Conservation (phyloP, 768 basidiomycete genomes). For the Lentinula guzmanii region DNA sequence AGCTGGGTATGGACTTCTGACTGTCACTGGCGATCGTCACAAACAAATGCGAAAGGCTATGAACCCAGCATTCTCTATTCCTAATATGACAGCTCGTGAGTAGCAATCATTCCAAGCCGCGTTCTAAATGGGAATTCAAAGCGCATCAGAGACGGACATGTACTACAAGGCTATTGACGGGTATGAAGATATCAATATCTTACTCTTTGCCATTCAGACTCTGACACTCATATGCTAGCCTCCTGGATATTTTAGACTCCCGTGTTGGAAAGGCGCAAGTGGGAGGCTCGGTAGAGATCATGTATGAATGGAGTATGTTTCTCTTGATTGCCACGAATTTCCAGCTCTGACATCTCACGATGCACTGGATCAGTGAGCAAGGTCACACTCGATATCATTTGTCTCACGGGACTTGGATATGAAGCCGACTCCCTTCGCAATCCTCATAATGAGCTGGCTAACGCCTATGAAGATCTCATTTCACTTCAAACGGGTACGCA, state of each 20-base stretch:
- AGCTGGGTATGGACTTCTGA: slow-evolving; percentile 40
- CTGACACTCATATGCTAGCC: background rate
- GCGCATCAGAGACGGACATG: slow-evolving; percentile 32
- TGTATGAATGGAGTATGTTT: slow-evolving; percentile 43
- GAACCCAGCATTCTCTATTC: slow-evolving; percentile 47
- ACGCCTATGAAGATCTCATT: slow-evolving; percentile 38
- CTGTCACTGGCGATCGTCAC: slow-evolving; percentile 43
- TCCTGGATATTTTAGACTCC: background rate
- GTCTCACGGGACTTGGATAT: slow-evolving; percentile 45
- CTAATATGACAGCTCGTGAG: slow-evolving; percentile 31
- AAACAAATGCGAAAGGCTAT: slow-evolving; percentile 44
- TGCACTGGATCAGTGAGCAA: slow-evolving; percentile 32
- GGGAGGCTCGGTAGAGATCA: slow-evolving; percentile 19
- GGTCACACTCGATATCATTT: slow-evolving; percentile 48
- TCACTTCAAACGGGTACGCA: slow-evolving; percentile 28
- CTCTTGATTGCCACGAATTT: background rate
- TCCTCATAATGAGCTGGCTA: slow-evolving; percentile 40
- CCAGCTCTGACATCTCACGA: background rate
- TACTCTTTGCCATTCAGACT: background rate
- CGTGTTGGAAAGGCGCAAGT: background rate
- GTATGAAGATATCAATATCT: slow-evolving; percentile 16
- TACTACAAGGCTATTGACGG: slow-evolving; percentile 41
- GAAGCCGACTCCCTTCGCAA: slow-evolving; percentile 36
- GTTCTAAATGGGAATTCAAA: background rate
- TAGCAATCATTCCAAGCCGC: background rate